Base-by-base conservation (phyloP, 768 basidiomycete species). In the Termitomyces bulborhizus region DNA sequence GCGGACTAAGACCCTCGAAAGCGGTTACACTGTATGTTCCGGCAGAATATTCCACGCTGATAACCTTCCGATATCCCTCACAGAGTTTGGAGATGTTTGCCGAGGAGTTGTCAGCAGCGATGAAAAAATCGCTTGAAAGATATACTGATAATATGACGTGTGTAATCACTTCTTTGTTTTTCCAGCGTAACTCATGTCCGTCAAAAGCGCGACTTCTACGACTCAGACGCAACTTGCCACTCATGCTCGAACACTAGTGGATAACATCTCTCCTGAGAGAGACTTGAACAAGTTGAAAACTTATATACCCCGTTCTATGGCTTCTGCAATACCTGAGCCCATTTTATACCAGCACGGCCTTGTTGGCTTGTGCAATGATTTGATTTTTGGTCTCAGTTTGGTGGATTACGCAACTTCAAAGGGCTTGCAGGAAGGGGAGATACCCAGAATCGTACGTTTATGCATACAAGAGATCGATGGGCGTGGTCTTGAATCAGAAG, bases 341-440 rank as follows among this genome's bases (percentile, higher is more conserved):
- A 76, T 85, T 37, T 71, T 90, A 62, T 93, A 93, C 69, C 78
- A 88, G 62, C 85, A 90, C 65, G 86, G 81, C 54, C 75, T 79
- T 57, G 88, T 96, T 26, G 94, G 94, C 26, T 84, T 85, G 65
- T 97, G 93, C 65, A 82, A 80, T 51, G 93, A 95, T 68, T 71
- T 97, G 26, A 89, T 95, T 34, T 97, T 96, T 65, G 94, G 93
- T 24, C 84, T 95, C 60, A 86, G 82, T 60, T 71, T 97, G 55
- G 85, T 88, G 40, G 93, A 95, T 65, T 96, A 97, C 64, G 90
- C 93, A 15, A 92, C 87, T 39, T 79, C 90, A 8, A 82, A 92
- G 58, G 82, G 81, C 42, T 71, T 91, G 16, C 74, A 71, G 16
- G 91, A 94, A 57, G 83, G 82, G 11, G 82, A 86, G 8, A 75